A percentile compares a stretch with the other conserved stretches of the same genome.
Evolutionary conservation across 805 yeast genomes (phyloP).

Genomic region (Maudiozyma pseudohumilis): DNA sequence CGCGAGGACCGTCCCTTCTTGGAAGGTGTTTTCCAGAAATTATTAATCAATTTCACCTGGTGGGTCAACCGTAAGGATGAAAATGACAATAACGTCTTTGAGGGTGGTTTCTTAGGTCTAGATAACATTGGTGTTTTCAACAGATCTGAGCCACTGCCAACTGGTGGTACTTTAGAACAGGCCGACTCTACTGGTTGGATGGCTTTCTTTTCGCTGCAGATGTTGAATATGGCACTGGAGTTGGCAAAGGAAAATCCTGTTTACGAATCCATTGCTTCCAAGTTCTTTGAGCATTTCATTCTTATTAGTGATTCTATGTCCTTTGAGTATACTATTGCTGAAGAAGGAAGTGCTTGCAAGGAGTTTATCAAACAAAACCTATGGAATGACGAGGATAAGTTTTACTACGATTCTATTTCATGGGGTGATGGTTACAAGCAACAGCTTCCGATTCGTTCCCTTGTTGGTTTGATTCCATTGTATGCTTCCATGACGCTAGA

Average conservation of each 20-base stretch:
- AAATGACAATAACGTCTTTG: constrained; percentile 82
- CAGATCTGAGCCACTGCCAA: constrained; percentile 87
- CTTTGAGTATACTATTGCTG: constrained; percentile 35
- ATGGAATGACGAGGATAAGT: constrained; percentile 86
- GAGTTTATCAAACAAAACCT: constrained; percentile 49
- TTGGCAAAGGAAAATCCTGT: constrained; percentile 77
- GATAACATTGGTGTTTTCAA: constrained; percentile 91
- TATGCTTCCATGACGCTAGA: constrained; percentile 85
- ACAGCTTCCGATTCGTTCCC: constrained; percentile 74
- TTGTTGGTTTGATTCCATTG: constrained; percentile 85
- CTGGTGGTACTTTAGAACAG: constrained; percentile 84
- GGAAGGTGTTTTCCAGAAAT: constrained; percentile 84
- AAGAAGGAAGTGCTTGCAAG: constrained; percentile 29
- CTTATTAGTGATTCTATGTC: constrained; percentile 93
- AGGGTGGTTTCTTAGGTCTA: constrained; percentile 87
- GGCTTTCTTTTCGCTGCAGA: constrained; percentile 84
- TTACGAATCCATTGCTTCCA: constrained; percentile 88
- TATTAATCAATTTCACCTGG: constrained; percentile 87
- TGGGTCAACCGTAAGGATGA: constrained; percentile 91
- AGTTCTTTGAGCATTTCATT: constrained; percentile 86
- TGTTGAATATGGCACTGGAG: constrained; percentile 88
- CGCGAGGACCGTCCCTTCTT: constrained; percentile 70
- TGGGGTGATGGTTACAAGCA: constrained; percentile 64
- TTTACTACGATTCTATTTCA: constrained; percentile 82
- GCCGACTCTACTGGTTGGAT: constrained; percentile 98